Conservation (phyloP, 441 rosid species). For the Erodium moschatum region DNA sequence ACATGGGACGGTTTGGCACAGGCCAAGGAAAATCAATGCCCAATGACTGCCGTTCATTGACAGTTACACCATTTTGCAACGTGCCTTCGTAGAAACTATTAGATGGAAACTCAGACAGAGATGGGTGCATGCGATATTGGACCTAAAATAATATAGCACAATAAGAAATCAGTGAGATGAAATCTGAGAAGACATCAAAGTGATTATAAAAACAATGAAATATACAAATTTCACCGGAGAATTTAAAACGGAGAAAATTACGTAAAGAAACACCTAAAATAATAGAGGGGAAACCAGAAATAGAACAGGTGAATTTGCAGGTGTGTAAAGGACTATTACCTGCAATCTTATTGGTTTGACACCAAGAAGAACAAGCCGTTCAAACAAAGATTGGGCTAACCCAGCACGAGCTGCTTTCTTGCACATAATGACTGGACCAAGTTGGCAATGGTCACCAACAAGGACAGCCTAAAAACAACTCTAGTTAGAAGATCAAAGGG, state of each 20-base stretch:
- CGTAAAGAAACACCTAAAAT: background rate
- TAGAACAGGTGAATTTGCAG: background rate
- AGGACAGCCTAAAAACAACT: conserved; percentile 60
- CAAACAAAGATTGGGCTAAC: conserved; percentile 93
- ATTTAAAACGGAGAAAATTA: background rate
- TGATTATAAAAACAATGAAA: background rate
- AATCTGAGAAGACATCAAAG: background rate
- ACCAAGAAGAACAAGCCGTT: conserved; percentile 94
- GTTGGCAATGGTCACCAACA: conserved; percentile 99
- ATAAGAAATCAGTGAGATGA: background rate
- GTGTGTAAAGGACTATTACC: conserved; percentile 35
- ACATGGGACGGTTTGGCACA: conserved; percentile 95
- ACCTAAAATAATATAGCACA: conserved; percentile 43
- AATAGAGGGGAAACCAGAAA: background rate
- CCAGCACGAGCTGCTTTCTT: conserved; percentile 99
- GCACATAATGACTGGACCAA: conserved; percentile 99
- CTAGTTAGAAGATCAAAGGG: conserved; percentile 20
- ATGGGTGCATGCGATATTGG: conserved; percentile 99
- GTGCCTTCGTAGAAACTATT: conserved; percentile 97
- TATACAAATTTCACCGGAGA: background rate
- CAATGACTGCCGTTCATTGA: conserved; percentile 85
- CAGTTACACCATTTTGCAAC: conserved; percentile 93
- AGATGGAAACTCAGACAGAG: conserved; percentile 93
- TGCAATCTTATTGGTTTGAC: conserved; percentile 97
- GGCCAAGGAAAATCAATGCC: conserved; percentile 99